Evolutionary conservation across 176 grass and related monocot genomes (phyloP).

Genomic region (Ampelocalamus luodianensis): DNA sequence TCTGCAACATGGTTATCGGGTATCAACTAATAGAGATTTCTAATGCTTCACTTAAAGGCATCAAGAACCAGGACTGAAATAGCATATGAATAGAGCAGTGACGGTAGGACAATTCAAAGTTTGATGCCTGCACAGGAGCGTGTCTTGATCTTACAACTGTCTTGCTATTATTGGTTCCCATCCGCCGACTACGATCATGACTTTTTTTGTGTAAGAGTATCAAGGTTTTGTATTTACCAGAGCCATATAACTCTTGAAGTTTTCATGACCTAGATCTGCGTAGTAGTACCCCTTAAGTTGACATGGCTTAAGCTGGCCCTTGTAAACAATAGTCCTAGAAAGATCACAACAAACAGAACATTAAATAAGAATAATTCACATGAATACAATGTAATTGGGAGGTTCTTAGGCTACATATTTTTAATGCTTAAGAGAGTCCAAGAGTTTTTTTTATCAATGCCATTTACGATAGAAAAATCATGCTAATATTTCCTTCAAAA

Average conservation of each 20-base stretch:
- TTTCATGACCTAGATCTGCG: constrained; percentile 92
- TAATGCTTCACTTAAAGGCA: constrained; percentile 70
- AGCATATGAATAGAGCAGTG: constrained; percentile 60
- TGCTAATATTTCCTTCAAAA: constrained; percentile 4
- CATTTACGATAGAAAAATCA: neutral
- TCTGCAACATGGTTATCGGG: constrained; percentile 90
- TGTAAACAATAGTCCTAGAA: constrained; percentile 91
- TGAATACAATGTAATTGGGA: neutral
- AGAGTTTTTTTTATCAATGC: neutral
- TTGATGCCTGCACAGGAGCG: constrained; percentile 51
- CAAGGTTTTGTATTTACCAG: constrained; percentile 87
- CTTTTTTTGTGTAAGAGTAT: constrained; percentile 49
- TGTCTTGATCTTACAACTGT: constrained; percentile 57
- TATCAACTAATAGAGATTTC: constrained; percentile 76
- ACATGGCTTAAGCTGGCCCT: constrained; percentile 87
- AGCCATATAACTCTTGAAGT: constrained; percentile 95
- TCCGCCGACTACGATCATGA: constrained; percentile 50
- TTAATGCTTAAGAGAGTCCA: neutral
- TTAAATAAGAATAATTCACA: constrained; percentile 36
- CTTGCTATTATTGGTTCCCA: constrained; percentile 57
- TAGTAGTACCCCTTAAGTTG: constrained; percentile 95
- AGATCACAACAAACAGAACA: constrained; percentile 42
- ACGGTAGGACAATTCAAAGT: constrained; percentile 52
- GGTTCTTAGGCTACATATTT: constrained; percentile 15
- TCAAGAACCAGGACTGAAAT: constrained; percentile 61